Base-by-base conservation (phyloP, 1,284 basidiomycete species). In the Chondrostereum purpureum region DNA sequence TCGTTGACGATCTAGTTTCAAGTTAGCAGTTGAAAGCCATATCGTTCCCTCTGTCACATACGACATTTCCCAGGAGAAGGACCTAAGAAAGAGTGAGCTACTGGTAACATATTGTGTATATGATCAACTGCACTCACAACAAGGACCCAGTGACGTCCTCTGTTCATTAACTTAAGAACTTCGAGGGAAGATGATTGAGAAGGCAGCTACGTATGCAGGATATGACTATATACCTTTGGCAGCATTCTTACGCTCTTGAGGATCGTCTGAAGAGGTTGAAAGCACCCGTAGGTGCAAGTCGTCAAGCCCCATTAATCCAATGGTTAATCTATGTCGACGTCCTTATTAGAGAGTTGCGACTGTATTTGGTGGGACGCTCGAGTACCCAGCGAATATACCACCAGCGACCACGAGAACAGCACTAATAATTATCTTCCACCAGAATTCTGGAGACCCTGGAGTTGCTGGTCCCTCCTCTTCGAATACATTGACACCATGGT, bases 281-380 rank as follows among this genome's bases (percentile, higher is more conserved):
- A 95, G 72, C 1, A 96, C 92, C 21, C 89, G 83, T 16, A 96
- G 74, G 57, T 96, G 92, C 36, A 97, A 76, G 55, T 92, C 87
- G 57, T 97, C 94, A n/a, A 96, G 78, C 1, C 93, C 93, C 93
- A 96, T 96, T 21, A 96, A 72, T 3, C 89, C 92, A 17, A 96
- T 78, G 0, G 92, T 96, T 43, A 95, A 69, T 1, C 83, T 82
- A 50, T 51, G 3, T 6, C 12, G 16, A 24, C 5, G 12, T n/a
- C n/a, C 14, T 21, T 12, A 34, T 14, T 10, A 24, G n/a, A 33
- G 24, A 10, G 17, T 27, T 2, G 18, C 20, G 35, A 43, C 20
- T 10, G 4, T 31, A 16, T 16, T 2, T n/a, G 20, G 2, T 12
- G 19, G 14, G n/a, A 17, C 4, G 35, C 11, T 20, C 18, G 12